phyloP scores from a whole-genome alignment of 2,329 filamentous ascomycete genomes.

The Ploettnerulaceae sp. region DNA sequence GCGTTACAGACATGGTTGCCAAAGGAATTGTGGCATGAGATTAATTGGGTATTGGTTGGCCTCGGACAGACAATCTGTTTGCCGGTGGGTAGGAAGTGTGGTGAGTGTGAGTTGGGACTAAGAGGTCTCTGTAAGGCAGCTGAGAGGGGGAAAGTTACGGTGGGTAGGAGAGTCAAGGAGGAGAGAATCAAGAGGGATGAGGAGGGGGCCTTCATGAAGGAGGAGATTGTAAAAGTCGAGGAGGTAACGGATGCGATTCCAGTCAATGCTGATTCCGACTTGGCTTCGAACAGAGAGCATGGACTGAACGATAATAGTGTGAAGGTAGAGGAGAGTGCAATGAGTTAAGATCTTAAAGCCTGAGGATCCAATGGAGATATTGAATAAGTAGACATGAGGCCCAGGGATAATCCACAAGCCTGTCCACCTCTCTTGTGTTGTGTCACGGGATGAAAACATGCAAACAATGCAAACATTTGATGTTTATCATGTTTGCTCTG shows the following conservation, averaged over 20 bases:
- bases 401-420: no score
- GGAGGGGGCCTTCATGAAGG: constrained; percentile 32
- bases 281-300: no score
- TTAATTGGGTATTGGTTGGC: constrained; percentile 69
- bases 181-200: constrained; percentile 34
- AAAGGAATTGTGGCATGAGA: constrained; percentile 66
- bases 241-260: constrained; percentile 33
- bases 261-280: constrained; percentile 16
- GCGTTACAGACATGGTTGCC: constrained; percentile 64
- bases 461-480: no score
- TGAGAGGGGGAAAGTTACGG: constrained; percentile 57
- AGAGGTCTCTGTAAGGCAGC: constrained; percentile 72
- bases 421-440: no score
- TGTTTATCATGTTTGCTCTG: no score
- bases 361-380: no score
- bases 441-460: no score
- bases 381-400: no score
- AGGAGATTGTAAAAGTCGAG: constrained; percentile 35
- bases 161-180: constrained; percentile 49
- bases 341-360: no score
- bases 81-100: constrained; percentile 65
- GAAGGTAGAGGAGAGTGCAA: no score
- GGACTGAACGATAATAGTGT: no score
- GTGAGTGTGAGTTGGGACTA: constrained; percentile 76
- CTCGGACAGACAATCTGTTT: constrained; percentile 67